A percentile compares a stretch with the other conserved stretches of the same genome.
These are phyloP conservation scores for Gastrolobium villosum DNA, from an alignment of 306 rosid species.

Conservation along the genomic window DNA sequence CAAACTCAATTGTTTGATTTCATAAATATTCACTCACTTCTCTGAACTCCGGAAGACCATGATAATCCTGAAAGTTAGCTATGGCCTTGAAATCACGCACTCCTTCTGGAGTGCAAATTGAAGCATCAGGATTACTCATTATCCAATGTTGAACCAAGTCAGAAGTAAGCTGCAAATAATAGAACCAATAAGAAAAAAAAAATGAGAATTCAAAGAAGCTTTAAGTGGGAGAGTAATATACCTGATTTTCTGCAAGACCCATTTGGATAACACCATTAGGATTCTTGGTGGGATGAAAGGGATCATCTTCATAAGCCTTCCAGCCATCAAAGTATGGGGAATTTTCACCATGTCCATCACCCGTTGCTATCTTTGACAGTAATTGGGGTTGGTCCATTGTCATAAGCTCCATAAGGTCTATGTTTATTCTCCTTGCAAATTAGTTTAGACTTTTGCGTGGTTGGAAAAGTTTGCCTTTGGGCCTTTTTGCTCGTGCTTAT, in stretches of 20 bases:
- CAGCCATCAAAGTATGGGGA: constrained; percentile 86
- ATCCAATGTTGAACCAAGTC: constrained; percentile 75
- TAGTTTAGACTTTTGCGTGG: neutral
- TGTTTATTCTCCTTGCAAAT: neutral
- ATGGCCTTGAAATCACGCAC: constrained; percentile 59
- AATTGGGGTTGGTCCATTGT: constrained; percentile 45
- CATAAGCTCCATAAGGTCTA: neutral
- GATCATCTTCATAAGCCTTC: constrained; percentile 78
- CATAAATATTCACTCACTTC: constrained; percentile 53
- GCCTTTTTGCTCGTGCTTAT: neutral
- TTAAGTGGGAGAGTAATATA: constrained; percentile 12
- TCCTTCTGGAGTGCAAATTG: constrained; percentile 80
- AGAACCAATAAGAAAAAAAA: neutral
- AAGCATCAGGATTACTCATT: constrained; percentile 67
- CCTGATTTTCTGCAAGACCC: constrained; percentile 95
- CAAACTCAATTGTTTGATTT: neutral
- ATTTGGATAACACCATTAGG: constrained; percentile 84
- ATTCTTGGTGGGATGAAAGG: constrained; percentile 70
- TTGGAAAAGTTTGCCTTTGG: constrained; percentile 13
- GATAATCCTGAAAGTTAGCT: constrained; percentile 86
- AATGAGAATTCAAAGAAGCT: neutral
- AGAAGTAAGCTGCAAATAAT: constrained; percentile 62
- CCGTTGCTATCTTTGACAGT: constrained; percentile 74
- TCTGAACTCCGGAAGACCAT: constrained; percentile 81
- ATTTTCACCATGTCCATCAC: constrained; percentile 77